phyloP scores from a whole-genome alignment of 2,329 filamentous ascomycete species.

The Diplodia corticola region DNA sequence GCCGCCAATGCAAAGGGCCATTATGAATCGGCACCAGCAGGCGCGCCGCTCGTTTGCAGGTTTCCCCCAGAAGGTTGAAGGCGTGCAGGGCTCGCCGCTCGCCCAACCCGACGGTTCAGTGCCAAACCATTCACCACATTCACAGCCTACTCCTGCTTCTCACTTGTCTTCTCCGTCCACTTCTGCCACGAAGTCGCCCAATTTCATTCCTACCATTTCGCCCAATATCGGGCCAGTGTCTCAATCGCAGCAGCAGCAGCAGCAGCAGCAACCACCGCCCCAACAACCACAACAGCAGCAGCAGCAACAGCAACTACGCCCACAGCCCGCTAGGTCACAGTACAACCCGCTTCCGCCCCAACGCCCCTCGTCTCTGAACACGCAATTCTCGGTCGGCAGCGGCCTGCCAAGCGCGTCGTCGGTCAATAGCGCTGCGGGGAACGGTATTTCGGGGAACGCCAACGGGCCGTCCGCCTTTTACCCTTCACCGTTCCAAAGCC shows the following conservation, averaged over 20 bases:
- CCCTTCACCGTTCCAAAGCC: conserved; percentile 84
- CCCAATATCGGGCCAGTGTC: conserved; percentile 58
- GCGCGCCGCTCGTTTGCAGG: conserved; percentile 69
- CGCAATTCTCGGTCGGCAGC: conserved; percentile 39
- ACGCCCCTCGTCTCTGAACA: conserved; percentile 36
- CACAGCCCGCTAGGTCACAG: conserved; percentile 51
- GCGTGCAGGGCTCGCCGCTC: conserved; percentile 43
- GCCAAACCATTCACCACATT: conserved; percentile 65
- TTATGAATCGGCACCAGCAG: conserved; percentile 73
- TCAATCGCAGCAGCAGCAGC: conserved; percentile 46
- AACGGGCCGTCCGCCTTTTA: conserved; percentile 63
- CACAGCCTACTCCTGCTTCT: conserved; percentile 78
- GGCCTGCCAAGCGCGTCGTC: conserved; percentile 40
- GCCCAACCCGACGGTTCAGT: conserved; percentile 43
- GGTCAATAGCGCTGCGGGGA: conserved; percentile 37
- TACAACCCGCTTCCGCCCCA: conserved; percentile 46
- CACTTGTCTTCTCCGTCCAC: conserved; percentile 69
- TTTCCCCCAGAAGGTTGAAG: conserved; percentile 72
- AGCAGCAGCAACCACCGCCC: conserved; percentile 47
- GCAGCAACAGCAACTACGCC: conserved; percentile 43
- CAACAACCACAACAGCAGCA: conserved; percentile 42
- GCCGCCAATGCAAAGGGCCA: conserved; percentile 75
- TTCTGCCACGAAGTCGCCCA: conserved; percentile 59
- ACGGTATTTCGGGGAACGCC: conserved; percentile 37
- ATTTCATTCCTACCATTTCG: conserved; percentile 61